These are phyloP conservation scores for Kwoniella shivajii DNA, from an alignment of 1,284 basidiomycete species.

Conservation along the genomic window DNA sequence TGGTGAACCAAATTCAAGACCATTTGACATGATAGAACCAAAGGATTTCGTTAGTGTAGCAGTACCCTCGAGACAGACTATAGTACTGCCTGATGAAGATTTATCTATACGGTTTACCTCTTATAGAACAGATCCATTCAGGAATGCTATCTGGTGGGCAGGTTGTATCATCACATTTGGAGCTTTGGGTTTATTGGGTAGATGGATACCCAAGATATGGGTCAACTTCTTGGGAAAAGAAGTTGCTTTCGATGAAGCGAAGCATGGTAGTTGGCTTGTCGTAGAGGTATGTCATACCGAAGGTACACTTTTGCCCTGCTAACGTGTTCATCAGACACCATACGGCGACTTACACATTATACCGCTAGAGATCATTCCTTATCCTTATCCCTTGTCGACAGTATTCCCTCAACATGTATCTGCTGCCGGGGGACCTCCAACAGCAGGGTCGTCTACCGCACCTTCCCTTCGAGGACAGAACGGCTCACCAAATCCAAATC, in stretches of 20 bases:
- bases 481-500: constrained; percentile 15
- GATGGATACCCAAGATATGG: constrained; percentile 93
- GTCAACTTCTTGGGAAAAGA: constrained; percentile 83
- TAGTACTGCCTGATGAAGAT: constrained; percentile 91
- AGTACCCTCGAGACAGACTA: constrained; percentile 65
- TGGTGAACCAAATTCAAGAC: constrained; percentile 29
- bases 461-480: constrained; percentile 23
- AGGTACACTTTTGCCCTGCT: too few species aligned
- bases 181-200: constrained; percentile 75
- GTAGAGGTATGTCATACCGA: constrained; percentile 72
- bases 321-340: constrained; percentile 62
- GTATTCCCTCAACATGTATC: constrained; percentile 63
- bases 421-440: constrained; percentile 5
- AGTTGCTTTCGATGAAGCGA: constrained; percentile 75
- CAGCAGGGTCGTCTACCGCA: constrained; percentile 21
- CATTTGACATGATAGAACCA: constrained; percentile 25
- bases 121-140: constrained; percentile 71
- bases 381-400: constrained; percentile 75
- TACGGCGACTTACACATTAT: constrained; percentile 79
- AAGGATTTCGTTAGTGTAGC: constrained; percentile 45
- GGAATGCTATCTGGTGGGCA: constrained; percentile 70
- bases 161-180: constrained; percentile 75
- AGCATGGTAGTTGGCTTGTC: constrained; percentile 72
- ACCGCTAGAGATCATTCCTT: constrained; percentile 66
- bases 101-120: constrained; percentile 84